Conservation (phyloP, 1,284 basidiomycete genomes). For the Ustilago sp. region DNA sequence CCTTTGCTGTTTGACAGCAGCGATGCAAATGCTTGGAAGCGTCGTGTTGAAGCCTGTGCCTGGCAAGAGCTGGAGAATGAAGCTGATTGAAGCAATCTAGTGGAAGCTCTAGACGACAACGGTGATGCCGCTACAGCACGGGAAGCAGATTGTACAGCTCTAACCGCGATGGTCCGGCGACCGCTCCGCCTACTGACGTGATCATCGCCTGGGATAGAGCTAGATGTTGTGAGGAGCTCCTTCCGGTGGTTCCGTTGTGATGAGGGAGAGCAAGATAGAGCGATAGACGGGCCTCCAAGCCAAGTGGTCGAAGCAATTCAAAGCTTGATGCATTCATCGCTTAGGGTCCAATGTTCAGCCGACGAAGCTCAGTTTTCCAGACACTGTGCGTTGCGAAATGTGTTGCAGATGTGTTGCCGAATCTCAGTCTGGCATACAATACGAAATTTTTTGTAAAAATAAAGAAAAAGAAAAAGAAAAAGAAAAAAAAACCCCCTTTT, state of each 20-base stretch:
- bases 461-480: constrained; percentile 18
- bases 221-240: too few species aligned
- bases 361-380: background rate
- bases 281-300: background rate
- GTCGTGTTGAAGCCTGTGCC: background rate
- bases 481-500: constrained; percentile 10
- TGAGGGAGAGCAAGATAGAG: background rate
- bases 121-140: constrained; percentile 1
- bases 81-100: constrained; percentile 3
- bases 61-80: constrained; percentile 7
- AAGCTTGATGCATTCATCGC: background rate
- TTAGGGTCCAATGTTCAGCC: constrained; percentile 4
- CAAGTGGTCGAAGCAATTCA: background rate
- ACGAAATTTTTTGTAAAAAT: constrained; percentile 8
- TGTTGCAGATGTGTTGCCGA: constrained; percentile 5
- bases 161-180: constrained; percentile 47
- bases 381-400: constrained; percentile 3
- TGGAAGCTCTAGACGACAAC: background rate
- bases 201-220: constrained; percentile 17
- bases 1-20: constrained; percentile 16
- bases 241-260: background rate
- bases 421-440: background rate
- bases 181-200: constrained; percentile 32
- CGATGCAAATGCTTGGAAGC: background rate
- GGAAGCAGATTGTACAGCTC: constrained; percentile 9